These are phyloP conservation scores for Pogostemon cablin DNA, from an alignment of 257 asterid genomes.

Conservation along the genomic window DNA sequence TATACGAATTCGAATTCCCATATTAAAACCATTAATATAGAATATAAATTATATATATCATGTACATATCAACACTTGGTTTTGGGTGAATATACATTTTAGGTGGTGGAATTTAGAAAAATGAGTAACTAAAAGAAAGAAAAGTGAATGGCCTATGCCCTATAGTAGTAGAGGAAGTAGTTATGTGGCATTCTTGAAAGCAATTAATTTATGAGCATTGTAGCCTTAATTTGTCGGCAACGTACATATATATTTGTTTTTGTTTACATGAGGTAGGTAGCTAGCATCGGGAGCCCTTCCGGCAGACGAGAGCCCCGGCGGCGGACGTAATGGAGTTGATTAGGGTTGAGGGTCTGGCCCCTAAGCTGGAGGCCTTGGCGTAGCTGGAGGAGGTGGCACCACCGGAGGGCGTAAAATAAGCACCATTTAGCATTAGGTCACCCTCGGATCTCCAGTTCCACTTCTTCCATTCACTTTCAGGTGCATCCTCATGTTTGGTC, in stretches of 20 bases:
- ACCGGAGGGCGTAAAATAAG: conserved; percentile 55
- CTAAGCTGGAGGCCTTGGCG: conserved; percentile 65
- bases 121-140: background rate
- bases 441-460: conserved; percentile 76
- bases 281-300: conserved; percentile 48
- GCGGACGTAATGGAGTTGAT: conserved; percentile 51
- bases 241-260: background rate
- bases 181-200: background rate
- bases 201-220: background rate
- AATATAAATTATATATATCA: too few species aligned
- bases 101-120: background rate
- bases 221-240: background rate
- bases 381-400: conserved; percentile 55
- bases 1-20: too few species aligned
- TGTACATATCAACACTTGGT: too few species aligned
- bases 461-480: conserved; percentile 56
- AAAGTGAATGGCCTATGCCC: background rate
- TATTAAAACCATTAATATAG: too few species aligned
- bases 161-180: background rate
- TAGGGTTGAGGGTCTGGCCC: conserved; percentile 56
- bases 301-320: conserved; percentile 53
- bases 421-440: conserved; percentile 72
- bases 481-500: conserved; percentile 61
- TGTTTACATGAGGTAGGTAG: background rate
- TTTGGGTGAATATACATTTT: background rate